Base-by-base conservation (phyloP, 768 basidiomycete species). In the Phanerochaete sordida region DNA sequence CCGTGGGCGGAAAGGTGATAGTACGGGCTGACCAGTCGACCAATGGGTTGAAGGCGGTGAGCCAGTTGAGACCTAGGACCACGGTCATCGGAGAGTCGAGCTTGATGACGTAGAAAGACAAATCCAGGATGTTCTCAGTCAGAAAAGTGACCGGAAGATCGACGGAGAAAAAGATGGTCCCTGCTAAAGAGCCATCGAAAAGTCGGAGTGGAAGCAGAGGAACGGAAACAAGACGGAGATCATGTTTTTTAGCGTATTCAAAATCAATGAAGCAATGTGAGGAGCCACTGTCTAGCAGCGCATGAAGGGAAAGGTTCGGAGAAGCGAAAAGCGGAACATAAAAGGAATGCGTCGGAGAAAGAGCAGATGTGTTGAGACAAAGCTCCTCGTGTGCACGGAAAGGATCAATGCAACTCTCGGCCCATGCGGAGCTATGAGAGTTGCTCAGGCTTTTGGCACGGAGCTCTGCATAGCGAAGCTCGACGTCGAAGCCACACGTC, bases 21-120 rank as follows among this genome's bases (percentile, higher is more conserved):
- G 27, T 60, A 58, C 24, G 70, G 63, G 21, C 8, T 15, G 57
- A 56, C 74, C 75, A 77, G 60, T 77, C 71, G 39, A 77, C 69
- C 33, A 37, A 35, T 7, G 75, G 75, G 60, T 76, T 77, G 57
- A 77, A 72, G 43, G 61, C 66, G 3, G 51, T 43, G 35, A 77
- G 73, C 76, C 76, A 77, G 58, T 75, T 68, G 16, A 76, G 66
- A 27, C 75, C 76, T 31, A 77, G 65, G 58, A 76, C 72, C 16
- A 77, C 49, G 43, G 77, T 74, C 51, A 68, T 72, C 1, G 58
- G 54, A 33, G 75, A 68, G 15, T 74, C 65, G 27, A 77, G 33
- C 13, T 35, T 35, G 70, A 15, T 77, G 66, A 48, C 55, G 66
- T 1, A 78, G 65, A 21, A 64, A 30, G 44, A 73, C 54, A 23